These are phyloP conservation scores for Aspergillus luchuensis DNA, from an alignment of 2,329 filamentous ascomycete genomes.

Conservation along the genomic window DNA sequence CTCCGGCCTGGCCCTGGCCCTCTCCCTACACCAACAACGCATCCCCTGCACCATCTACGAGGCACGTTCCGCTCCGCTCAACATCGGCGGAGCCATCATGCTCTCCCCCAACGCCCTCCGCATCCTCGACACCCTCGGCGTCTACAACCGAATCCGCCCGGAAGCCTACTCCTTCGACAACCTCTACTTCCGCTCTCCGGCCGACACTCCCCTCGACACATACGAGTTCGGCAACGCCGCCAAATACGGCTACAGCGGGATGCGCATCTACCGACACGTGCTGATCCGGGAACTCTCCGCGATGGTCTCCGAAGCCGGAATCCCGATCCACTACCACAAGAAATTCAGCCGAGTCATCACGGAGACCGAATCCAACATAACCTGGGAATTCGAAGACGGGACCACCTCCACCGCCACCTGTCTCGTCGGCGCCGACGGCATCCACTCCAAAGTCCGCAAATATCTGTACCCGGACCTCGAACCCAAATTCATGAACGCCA, in stretches of 20 bases:
- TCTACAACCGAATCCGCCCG: constrained; percentile 50
- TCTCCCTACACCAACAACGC: constrained; percentile 55
- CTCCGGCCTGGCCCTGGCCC: constrained; percentile 57
- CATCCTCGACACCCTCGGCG: constrained; percentile 54
- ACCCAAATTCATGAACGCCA: constrained; percentile 55
- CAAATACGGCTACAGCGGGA: constrained; percentile 55
- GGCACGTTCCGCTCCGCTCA: constrained; percentile 46
- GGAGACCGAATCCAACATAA: constrained; percentile 46
- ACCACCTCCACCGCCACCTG: constrained; percentile 42
- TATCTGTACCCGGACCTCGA: constrained; percentile 54
- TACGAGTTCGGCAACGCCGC: constrained; percentile 53
- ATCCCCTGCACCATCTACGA: constrained; percentile 59
- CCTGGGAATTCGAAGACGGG: constrained; percentile 54
- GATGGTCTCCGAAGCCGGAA: constrained; percentile 37
- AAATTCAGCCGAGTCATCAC: constrained; percentile 51
- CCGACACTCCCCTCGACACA: constrained; percentile 37
- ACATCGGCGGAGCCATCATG: constrained; percentile 60
- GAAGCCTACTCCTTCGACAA: constrained; percentile 56
- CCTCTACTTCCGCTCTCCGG: constrained; percentile 48
- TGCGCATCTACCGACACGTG: constrained; percentile 57
- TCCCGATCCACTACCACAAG: constrained; percentile 51
- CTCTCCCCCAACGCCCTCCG: constrained; percentile 61
- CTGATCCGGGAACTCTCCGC: constrained; percentile 54
- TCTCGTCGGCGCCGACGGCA: constrained; percentile 62
- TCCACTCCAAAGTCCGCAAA: constrained; percentile 58